phyloP scores from a whole-genome alignment of 2,329 filamentous ascomycete genomes.

The Furcasterigmium furcatum region DNA sequence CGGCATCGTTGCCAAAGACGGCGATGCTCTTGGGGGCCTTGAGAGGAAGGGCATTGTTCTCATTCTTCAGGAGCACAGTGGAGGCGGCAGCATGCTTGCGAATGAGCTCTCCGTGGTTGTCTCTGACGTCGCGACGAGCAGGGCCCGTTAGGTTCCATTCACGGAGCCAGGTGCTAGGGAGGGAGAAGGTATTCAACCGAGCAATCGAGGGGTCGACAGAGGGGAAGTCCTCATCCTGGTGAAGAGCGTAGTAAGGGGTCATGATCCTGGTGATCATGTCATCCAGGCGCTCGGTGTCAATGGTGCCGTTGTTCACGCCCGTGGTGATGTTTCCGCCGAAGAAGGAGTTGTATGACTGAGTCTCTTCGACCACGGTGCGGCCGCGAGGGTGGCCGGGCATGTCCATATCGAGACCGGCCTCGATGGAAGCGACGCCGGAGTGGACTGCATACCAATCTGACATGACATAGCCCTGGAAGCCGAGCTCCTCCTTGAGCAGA shows the following conservation, averaged over 20 bases:
- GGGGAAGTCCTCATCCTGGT: conserved; percentile 50
- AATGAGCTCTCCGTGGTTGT: conserved; percentile 68
- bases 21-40: conserved; percentile 71
- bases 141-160: conserved; percentile 67
- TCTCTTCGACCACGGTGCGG: background rate
- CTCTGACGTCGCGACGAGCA: conserved; percentile 66
- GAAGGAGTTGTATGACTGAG: conserved; percentile 43
- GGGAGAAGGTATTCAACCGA: conserved; percentile 16
- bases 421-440: conserved; percentile 54
- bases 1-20: conserved; percentile 81
- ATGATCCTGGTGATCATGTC: conserved; percentile 89
- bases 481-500: conserved; percentile 59
- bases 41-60: conserved; percentile 66
- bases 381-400: conserved; percentile 51
- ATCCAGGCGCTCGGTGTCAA: conserved; percentile 83
- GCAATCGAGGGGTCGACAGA: conserved; percentile 74
- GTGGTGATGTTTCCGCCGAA: conserved; percentile 88
- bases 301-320: conserved; percentile 82
- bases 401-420: conserved; percentile 68
- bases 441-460: conserved; percentile 68
- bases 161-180: conserved; percentile 63
- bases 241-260: conserved; percentile 74
- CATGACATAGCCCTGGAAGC: conserved; percentile 51
- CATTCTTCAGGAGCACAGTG: conserved; percentile 87
- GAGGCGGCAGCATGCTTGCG: conserved; percentile 75